Evolutionary conservation across 2,329 filamentous ascomycete species (phyloP).

Genomic region (Fusarium tjaetaba): DNA sequence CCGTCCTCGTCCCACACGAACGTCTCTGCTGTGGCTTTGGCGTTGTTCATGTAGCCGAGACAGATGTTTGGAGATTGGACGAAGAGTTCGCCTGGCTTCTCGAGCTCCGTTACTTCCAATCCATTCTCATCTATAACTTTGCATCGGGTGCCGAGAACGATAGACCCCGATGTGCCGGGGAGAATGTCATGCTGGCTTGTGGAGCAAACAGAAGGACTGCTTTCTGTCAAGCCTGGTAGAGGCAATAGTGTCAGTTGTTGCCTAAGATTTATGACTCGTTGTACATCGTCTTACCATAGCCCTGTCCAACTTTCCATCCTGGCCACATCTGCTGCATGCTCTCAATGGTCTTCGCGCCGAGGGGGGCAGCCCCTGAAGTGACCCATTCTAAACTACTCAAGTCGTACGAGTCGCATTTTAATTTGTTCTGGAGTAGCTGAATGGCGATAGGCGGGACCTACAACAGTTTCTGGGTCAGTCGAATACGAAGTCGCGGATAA

Average conservation of each 20-base stretch:
- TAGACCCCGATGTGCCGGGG: background rate
- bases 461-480: rapidly evolving
- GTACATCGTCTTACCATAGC: background rate
- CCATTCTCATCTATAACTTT: background rate
- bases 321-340: background rate
- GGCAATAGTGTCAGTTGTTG: rapidly evolving
- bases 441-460: background rate
- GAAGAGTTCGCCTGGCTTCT: background rate
- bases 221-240: background rate
- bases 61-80: background rate
- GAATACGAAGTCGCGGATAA: rapidly evolving
- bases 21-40: background rate
- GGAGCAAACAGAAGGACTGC: background rate
- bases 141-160: background rate
- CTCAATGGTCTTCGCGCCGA: background rate
- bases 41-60: background rate
- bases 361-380: background rate
- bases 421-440: background rate
- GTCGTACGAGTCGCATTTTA: background rate
- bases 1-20: background rate
- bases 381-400: background rate
- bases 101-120: background rate
- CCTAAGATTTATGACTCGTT: background rate
- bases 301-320: background rate
- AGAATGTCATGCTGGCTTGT: background rate